A percentile compares a stretch with the other conserved stretches of the same genome.
phyloP scores from a whole-genome alignment of 2,329 filamentous ascomycete species.

The Cladosporium sp. region DNA sequence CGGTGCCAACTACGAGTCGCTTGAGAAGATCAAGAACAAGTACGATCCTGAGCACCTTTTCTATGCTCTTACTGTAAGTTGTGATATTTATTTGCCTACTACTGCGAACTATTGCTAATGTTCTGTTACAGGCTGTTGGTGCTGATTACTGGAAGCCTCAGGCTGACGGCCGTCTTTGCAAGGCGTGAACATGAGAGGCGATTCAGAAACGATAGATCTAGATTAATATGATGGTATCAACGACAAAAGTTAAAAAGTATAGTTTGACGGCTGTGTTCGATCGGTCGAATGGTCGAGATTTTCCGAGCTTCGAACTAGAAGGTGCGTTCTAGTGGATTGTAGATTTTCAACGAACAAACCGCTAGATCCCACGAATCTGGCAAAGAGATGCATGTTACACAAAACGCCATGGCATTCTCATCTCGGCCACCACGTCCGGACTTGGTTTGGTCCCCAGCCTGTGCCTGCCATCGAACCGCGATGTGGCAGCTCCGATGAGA shows the following conservation, averaged over 20 bases:
- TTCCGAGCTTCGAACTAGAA: no score
- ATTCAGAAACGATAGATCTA: neutral
- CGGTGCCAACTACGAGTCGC: slow-evolving; percentile 41
- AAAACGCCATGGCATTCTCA: neutral
- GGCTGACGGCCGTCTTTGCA: slow-evolving; percentile 11
- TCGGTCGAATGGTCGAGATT: no score
- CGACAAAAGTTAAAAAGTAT: neutral
- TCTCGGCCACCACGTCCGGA: no score
- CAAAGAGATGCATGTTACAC: no score
- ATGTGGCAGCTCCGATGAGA: neutral
- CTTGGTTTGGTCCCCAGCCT: neutral
- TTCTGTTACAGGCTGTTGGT: slow-evolving; percentile 2
- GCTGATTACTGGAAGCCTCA: slow-evolving; percentile 10
- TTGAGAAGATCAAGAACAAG: slow-evolving; percentile 42
- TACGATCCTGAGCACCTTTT: slow-evolving; percentile 46
- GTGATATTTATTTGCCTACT: neutral
- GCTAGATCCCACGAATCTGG: no score
- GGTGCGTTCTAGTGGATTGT: no score
- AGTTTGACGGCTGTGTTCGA: no score
- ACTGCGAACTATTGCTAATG: neutral
- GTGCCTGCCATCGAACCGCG: neutral
- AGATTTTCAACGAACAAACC: no score
- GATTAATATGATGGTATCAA: neutral
- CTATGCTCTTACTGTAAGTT: slow-evolving; percentile 39
- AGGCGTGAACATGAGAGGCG: neutral